Evolutionary conservation across 495 filamentous ascomycete species (phyloP).

Genomic region (Thozetella sp.): DNA sequence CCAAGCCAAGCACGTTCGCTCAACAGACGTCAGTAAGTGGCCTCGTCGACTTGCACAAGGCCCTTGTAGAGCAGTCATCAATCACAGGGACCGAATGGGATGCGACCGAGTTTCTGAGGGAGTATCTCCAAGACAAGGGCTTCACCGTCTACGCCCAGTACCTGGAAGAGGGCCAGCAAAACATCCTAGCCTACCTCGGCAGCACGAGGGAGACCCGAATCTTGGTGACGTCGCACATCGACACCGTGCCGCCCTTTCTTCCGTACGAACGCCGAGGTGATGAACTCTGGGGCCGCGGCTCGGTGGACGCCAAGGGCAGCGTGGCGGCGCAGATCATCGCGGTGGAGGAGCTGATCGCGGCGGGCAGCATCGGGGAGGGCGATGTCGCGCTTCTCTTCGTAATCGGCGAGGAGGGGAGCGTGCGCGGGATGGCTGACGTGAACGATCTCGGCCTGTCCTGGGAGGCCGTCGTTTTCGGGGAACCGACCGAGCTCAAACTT

Average conservation of each 20-base stretch:
- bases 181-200: conserved; percentile 72
- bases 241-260: conserved; percentile 66
- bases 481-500: conserved; percentile 1
- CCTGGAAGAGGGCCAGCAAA: conserved; percentile 54
- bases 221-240: conserved; percentile 69
- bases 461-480: neutral
- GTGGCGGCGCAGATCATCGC: conserved; percentile 74
- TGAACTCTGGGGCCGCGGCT: conserved; percentile 69
- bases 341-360: conserved; percentile 54
- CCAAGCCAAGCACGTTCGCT: neutral
- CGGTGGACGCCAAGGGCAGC: conserved; percentile 80
- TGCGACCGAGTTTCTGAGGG: conserved; percentile 64
- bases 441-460: neutral
- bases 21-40: neutral
- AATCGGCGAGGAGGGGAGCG: neutral
- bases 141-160: conserved; percentile 60
- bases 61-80: conserved; percentile 69
- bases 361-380: neutral
- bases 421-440: neutral
- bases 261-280: conserved; percentile 49
- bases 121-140: conserved; percentile 50
- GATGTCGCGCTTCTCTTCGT: neutral
- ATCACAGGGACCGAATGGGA: conserved; percentile 67
- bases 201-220: conserved; percentile 44
- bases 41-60: conserved; percentile 39